A percentile compares a stretch with the other conserved stretches of the same genome.
phyloP scores from a whole-genome alignment of 2,329 filamentous ascomycete species.

The Cladosporium sp. region DNA sequence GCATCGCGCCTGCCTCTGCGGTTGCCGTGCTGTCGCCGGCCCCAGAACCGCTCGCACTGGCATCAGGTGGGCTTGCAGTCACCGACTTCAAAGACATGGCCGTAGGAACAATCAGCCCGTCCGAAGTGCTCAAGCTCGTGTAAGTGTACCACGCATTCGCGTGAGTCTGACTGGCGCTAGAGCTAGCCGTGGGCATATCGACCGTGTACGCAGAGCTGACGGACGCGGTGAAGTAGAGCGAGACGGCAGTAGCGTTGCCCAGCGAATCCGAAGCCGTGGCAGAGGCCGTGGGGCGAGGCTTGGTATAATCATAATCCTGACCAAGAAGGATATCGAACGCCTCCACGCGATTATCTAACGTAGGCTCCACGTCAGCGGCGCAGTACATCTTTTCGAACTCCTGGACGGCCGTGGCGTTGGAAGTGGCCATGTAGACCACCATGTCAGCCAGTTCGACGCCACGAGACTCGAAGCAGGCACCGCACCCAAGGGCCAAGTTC shows the following conservation, averaged over 20 bases:
- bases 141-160: conserved; percentile 3
- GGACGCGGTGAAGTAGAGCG: conserved; percentile 1
- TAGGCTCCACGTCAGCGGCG: background rate
- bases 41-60: background rate
- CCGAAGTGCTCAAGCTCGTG: background rate
- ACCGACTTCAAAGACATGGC: background rate
- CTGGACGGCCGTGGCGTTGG: background rate
- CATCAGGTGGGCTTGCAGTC: background rate
- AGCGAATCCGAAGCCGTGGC: background rate
- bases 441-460: too few species aligned
- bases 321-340: background rate
- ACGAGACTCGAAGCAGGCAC: background rate
- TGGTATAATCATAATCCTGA: background rate
- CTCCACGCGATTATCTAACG: background rate
- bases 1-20: background rate
- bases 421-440: background rate
- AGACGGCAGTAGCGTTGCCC: background rate
- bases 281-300: background rate
- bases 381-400: background rate
- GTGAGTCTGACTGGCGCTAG: background rate
- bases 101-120: conserved; percentile 5
- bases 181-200: background rate
- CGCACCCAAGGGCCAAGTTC: background rate
- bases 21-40: background rate
- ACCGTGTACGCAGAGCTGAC: background rate